A percentile compares a stretch with the other conserved stretches of the same genome.
Evolutionary conservation across 129 eudicot genomes (phyloP).

Genomic region (Oenanthe sinensis): DNA sequence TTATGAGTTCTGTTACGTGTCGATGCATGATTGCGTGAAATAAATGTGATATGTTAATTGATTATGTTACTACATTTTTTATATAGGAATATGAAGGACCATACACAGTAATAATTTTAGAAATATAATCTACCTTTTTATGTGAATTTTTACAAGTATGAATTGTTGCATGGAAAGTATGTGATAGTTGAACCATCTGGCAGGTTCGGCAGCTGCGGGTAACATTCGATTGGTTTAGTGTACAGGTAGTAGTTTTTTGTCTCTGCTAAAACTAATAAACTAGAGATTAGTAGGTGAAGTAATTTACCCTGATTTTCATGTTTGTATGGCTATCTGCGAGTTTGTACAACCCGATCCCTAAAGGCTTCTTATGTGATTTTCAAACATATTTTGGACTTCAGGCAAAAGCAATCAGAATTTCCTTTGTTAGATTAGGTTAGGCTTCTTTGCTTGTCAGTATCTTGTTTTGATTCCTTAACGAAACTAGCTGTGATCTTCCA

Average conservation of each 20-base stretch:
- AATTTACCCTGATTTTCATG: background rate
- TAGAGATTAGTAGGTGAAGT: background rate
- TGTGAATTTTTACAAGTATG: background rate
- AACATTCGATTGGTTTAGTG: constrained; percentile 52
- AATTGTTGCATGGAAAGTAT: background rate
- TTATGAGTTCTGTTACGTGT: background rate
- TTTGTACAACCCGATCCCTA: background rate
- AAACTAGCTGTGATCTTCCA: background rate
- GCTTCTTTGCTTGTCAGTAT: background rate
- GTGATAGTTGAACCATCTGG: constrained; percentile 20
- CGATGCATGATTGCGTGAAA: background rate
- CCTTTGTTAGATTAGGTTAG: background rate
- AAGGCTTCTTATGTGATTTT: background rate
- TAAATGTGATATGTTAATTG: background rate
- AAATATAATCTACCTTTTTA: background rate
- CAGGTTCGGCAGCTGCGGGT: constrained; percentile 71
- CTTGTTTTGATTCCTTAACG: background rate
- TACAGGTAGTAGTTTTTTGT: constrained; percentile 43
- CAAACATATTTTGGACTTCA: background rate
- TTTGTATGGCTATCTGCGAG: background rate
- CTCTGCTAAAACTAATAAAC: background rate
- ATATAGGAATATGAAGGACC: background rate
- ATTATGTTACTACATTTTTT: background rate
- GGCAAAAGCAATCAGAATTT: background rate
- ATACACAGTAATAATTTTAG: background rate